Percentiles rank a stretch among this genome's conserved stretches.
These are phyloP conservation scores for Monilinia fructicola DNA, from an alignment of 2,329 filamentous ascomycete species.

Conservation along the genomic window DNA sequence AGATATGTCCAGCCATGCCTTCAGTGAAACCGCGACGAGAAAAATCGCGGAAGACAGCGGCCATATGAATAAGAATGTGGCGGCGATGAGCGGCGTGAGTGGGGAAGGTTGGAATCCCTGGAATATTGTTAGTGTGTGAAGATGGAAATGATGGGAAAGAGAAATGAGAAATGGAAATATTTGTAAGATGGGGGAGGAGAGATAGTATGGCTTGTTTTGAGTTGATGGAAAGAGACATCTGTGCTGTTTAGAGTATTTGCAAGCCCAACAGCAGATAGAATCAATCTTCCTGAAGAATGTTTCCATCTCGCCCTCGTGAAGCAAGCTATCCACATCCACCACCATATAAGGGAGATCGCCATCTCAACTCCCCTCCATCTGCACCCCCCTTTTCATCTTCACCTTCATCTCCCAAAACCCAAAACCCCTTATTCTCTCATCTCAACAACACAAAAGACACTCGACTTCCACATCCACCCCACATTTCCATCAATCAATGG, in stretches of 20 bases:
- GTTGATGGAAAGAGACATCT: background rate
- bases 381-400: no score
- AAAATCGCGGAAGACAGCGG: conserved; percentile 67
- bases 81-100: conserved; percentile 56
- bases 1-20: conserved; percentile 69
- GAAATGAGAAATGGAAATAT: background rate
- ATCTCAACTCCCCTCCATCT: background rate
- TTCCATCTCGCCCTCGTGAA: background rate
- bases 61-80: conserved; percentile 66
- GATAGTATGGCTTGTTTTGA: background rate
- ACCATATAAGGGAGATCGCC: background rate
- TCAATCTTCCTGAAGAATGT: background rate
- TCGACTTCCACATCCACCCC: background rate
- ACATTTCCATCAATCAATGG: background rate
- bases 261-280: background rate
- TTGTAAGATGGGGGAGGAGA: background rate
- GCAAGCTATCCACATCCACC: background rate
- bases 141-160: background rate
- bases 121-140: conserved; percentile 19
- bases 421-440: background rate
- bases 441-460: background rate
- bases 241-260: background rate
- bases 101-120: conserved; percentile 56
- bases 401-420: no score
- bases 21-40: conserved; percentile 65